Percentiles rank a stretch among this genome's conserved stretches.
Evolutionary conservation across 2,329 filamentous ascomycete genomes (phyloP).

Genomic region (Cordyceps cateniannulata): DNA sequence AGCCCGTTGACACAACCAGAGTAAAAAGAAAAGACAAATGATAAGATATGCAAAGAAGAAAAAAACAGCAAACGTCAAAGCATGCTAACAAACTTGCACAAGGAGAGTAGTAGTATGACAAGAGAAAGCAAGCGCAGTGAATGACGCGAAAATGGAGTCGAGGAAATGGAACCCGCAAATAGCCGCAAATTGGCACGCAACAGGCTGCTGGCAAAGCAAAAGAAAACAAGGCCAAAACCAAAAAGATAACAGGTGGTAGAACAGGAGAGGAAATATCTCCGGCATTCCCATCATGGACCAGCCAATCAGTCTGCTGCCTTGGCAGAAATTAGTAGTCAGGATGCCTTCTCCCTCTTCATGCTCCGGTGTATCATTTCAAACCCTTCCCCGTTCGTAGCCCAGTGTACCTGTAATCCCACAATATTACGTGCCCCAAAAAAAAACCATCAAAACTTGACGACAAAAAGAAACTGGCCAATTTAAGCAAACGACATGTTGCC

Average conservation of each 20-base stretch:
- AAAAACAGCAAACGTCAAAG: slow-evolving; percentile 37
- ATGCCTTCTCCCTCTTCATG: slow-evolving; percentile 24
- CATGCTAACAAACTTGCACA: slow-evolving; percentile 19
- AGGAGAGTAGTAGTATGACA: slow-evolving; percentile 23
- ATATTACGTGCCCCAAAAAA: slow-evolving; percentile 15
- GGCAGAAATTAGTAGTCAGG: slow-evolving; percentile 37
- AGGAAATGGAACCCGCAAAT: slow-evolving; percentile 5
- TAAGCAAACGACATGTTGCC: slow-evolving; percentile 16
- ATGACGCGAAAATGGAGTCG: slow-evolving; percentile 12
- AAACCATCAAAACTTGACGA: slow-evolving; percentile 13
- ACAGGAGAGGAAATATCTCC: slow-evolving; percentile 22
- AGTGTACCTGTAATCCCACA: slow-evolving; percentile 13
- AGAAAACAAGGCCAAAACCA: slow-evolving; percentile 28
- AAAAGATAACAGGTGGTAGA: slow-evolving; percentile 29
- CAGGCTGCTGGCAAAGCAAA: slow-evolving; percentile 28
- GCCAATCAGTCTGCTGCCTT: slow-evolving; percentile 37
- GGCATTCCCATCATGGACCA: slow-evolving; percentile 43
- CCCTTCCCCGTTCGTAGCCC: slow-evolving; percentile 11
- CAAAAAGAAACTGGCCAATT: slow-evolving; percentile 11
- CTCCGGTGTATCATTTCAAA: slow-evolving; percentile 15
- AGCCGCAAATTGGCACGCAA: slow-evolving; percentile 29
- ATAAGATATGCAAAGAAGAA: slow-evolving; percentile 52
- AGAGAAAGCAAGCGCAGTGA: slow-evolving; percentile 1
- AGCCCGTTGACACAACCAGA: slow-evolving; percentile 9
- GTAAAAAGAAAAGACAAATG: slow-evolving; percentile 14